These are phyloP conservation scores for Solanum dulcamara DNA, from an alignment of 257 asterid species.

Conservation along the genomic window DNA sequence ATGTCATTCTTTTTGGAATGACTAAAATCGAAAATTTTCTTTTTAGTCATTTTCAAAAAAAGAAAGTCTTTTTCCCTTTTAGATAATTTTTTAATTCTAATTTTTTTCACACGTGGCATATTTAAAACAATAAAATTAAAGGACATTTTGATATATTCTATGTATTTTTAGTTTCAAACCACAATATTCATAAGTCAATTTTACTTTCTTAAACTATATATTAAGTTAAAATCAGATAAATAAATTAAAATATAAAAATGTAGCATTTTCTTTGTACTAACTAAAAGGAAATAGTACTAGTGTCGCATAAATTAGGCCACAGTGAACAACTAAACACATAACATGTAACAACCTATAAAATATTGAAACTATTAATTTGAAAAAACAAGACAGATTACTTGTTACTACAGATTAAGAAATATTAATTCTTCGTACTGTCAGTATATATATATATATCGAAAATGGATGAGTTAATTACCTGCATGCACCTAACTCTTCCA, in stretches of 20 bases:
- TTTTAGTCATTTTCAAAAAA: too few relatives aligned
- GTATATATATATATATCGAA: neutral
- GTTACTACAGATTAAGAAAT: neutral
- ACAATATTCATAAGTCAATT: rapidly evolving
- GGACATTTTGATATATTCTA: neutral
- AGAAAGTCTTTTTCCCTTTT: neutral
- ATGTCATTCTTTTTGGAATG: neutral
- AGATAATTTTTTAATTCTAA: neutral
- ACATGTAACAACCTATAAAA: neutral
- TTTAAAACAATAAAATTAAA: neutral
- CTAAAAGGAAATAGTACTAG: neutral
- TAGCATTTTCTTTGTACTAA: neutral
- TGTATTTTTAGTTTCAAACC: neutral
- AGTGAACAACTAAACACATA: neutral
- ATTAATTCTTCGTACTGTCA: neutral
- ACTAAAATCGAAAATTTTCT: neutral
- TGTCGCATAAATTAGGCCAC: neutral
- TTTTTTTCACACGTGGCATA: neutral
- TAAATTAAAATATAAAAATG: neutral
- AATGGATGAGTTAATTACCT: constrained; percentile 6
- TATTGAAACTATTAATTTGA: too few relatives aligned
- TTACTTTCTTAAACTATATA: neutral
- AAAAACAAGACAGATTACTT: neutral
- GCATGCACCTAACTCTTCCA: constrained; percentile 40
- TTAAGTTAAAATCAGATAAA: neutral